Base-by-base conservation (phyloP, 2,329 filamentous ascomycete species). In the Trichoderma koningii region DNA sequence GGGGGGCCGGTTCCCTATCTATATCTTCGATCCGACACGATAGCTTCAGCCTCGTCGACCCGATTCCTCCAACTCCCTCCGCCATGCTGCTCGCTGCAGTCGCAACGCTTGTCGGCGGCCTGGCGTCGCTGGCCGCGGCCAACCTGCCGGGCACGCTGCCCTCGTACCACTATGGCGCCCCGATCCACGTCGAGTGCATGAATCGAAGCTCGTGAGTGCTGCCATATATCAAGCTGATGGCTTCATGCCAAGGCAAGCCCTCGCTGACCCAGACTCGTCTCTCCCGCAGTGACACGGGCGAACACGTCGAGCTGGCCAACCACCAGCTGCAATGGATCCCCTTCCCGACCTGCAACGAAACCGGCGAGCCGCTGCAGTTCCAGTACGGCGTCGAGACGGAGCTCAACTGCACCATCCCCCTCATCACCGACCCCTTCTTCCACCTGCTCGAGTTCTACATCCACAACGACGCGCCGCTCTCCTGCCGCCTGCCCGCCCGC, bases 381-480 rank as follows among this genome's bases (percentile, higher is more conserved):
- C 85, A 87, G 76, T 98, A 97, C 80, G 93, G 93, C 75, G 79
- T 90, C 70, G 91, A 94, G 75, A 80, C 79, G 78, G 93, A 96
- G 75, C 79, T 92, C 70, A 94, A 94, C 80, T 95, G 91, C 82
- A 95, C 91, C 63, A 88, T 95, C 71, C 82, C 89, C 73, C 85
- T 91, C 78, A 83, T 94, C 71, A 83, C 85, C 72, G 91, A 94
- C 75, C 85, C 89, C 47, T 89, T 93, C 82, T 95, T 92, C 82
- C 91, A 95, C 78, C 85, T 94, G 59, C 89, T 94, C 80, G 91
- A 98, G 80, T 98, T 97, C 84, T 98, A 98, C 83, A 89, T 98
- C 76, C 95, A 98, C 83, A 93, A 90, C 80, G 95, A 99, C 78
- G 93, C 93, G 19, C 95, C 95, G 10, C 83, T 98, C 56, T 88